Base-by-base conservation (phyloP, 345 rosid genomes). In the Gossypium longicalyx region DNA sequence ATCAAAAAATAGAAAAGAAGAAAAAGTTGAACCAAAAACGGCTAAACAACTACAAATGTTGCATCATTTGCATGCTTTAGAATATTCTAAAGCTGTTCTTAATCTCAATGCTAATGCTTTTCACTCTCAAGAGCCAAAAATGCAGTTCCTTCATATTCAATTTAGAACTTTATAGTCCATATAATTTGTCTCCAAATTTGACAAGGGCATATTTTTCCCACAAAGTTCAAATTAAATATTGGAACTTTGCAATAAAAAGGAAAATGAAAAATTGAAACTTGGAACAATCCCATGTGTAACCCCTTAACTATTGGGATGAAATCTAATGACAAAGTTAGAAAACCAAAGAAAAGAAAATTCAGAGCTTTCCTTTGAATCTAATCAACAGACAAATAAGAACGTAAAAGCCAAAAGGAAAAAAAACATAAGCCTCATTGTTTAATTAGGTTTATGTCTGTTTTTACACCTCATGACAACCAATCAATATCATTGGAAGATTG, bases 381-480 rank as follows among this genome's bases (percentile, higher is more conserved):
- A 49, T 49, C 25, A 48, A 25, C 63, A 20, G 51, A 23, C 34
- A 34, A 34, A 29, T 75, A 44, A 13, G 12, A 38, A 49, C 17
- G 48, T 9, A 48, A 69, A 69, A 68, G 29, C 7, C 51, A 34
- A 34, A 34, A 34, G 41, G 41, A 34, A 34, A 34, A 34, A 34
- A 5, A 34, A 34, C 41, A 5, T 5, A 34, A 34, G 7, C 7
- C 41, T 34, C 6, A 19, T 8, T 13, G 10, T 13, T 69, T 70
- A 56, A 23, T 38, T 67, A 22, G 29, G 13, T 59, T 78, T 20
- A 49, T 22, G 48, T 25, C 15, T 12, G 7, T 25, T 25, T 59
- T 58, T 70, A 60, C 74, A 66, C 52, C 79, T 59, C 74, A 58
- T 59, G 49, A 56, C 80, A 62, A 59, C 60, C 38, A 68, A 63